Base-by-base conservation (phyloP, 345 rosid species). In the Punica granatum region DNA sequence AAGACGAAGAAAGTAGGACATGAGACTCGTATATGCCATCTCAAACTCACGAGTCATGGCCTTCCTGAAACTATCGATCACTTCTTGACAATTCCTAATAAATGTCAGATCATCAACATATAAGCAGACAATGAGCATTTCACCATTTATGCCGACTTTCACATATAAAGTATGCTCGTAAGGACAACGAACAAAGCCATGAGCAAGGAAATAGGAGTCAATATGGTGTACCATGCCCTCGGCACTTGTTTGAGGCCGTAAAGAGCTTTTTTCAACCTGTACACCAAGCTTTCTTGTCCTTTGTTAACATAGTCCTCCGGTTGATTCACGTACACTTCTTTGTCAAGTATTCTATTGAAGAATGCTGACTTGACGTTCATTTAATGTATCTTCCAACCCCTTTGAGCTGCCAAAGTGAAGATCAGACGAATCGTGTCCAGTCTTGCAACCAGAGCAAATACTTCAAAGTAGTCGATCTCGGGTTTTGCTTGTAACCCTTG, bases 1-100 rank as follows among this genome's bases (percentile, higher is more conserved):
- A 25, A 69, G 33, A 31, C 73, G 39, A 23, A 62, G 42, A 48
- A 70, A 70, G n/a, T 23, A 63, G 1, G 46, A 26, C 61, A 70
- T 69, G 14, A 61, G 25, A 6, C 67, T 35, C 7, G 44, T 56
- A 69, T 48, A 23, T 7, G 49, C 16, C 67, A 62, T 69, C 15
- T 46, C 66, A 34, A 62, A 48, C 34, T 61, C 60, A n/a, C 11
- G 25, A 25, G 21, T 49, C 56, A 49, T 49, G 26, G 56, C 15
- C 26, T 3, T 21, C 28, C 6, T 49, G 18, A 49, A 49, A 1
- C 21, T 25, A 2, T 49, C 26, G 7, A 49, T 12, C 9, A 49
- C 21, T 4, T 7, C 15, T 19, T 21, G 9, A 3, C 25, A 23
- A 2, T 49, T 49, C 56, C 26, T 12, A n/a, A 25, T 23, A 49